A percentile compares a stretch with the other conserved stretches of the same genome.
phyloP scores from a whole-genome alignment of 495 filamentous ascomycete species.

The Podospora fimiseda region DNA sequence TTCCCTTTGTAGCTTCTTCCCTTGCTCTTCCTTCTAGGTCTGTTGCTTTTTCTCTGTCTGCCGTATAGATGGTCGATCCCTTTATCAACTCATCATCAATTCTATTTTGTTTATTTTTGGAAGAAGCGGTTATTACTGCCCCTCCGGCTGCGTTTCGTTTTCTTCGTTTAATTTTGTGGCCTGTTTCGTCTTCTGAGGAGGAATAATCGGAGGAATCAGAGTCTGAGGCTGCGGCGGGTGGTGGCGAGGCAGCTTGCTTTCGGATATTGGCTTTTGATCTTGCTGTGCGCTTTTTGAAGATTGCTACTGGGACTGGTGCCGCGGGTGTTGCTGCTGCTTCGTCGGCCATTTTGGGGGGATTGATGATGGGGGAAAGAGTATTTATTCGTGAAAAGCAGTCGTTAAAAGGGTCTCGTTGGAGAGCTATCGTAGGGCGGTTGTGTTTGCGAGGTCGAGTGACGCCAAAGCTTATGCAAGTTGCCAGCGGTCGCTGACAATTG shows the following conservation, averaged over 20 bases:
- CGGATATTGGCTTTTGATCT: slow-evolving; percentile 73
- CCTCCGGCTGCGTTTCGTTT: slow-evolving; percentile 58
- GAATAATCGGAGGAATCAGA: slow-evolving; percentile 53
- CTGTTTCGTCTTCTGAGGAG: slow-evolving; percentile 71
- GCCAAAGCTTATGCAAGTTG: no score
- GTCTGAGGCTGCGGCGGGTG: slow-evolving; percentile 48
- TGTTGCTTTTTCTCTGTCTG: slow-evolving; percentile 52
- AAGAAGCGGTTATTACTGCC: slow-evolving; percentile 32
- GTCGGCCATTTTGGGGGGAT: neutral
- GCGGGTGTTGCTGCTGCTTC: slow-evolving; percentile 14
- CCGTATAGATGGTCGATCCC: slow-evolving; percentile 55
- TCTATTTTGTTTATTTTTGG: no score
- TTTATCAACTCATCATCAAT: no score
- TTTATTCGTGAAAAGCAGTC: no score
- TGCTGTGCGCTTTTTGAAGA: slow-evolving; percentile 82
- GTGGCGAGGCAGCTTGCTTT: slow-evolving; percentile 78
- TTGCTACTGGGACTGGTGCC: slow-evolving; percentile 43
- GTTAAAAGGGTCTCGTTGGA: no score
- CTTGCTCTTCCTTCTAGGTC: slow-evolving; percentile 61
- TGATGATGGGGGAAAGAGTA: no score
- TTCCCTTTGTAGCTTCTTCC: slow-evolving; percentile 79
- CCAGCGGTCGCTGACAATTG: no score
- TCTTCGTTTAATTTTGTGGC: slow-evolving; percentile 67
- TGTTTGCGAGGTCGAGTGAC: no score
- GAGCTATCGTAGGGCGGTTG: no score